Evolutionary conservation across 176 grass and related monocot genomes (phyloP), one percentile per base, ranked within the genome.

Genomic region (Aechmea fasciata): DNA sequence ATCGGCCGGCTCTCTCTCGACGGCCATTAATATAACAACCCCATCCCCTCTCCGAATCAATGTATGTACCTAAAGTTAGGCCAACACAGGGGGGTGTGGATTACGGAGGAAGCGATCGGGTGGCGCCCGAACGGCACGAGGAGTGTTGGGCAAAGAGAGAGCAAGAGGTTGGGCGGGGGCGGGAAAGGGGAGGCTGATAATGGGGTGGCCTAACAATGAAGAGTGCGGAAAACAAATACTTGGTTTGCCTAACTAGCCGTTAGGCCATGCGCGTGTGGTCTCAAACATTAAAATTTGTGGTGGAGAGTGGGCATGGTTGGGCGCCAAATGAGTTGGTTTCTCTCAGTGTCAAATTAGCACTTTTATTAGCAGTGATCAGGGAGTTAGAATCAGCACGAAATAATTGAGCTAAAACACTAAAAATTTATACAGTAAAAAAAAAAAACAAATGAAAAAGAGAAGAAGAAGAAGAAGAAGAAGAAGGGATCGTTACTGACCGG

Each of bases 141-240:
- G 7, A 69, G 75, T 84, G 82, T 77, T 66, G 75, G 75, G 72
- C 17, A 84, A 84, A 79, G 82, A 61, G 81, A 33, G 51, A 64
- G 70, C 81, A 84, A 64, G 53, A 62, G 61, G 59, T 70, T 69
- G 52, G 77, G 77, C 28, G 63, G 66, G 52, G 71, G 49, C 50
- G 47, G 51, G 9, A 9, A 14, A 4, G 71, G 51, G 72, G 69
- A 80, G 53, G 57, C 14, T 49, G 72, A 80, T 59, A 72, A 65
- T 70, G 51, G 80, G 13, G 50, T 51, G 26, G 64, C 57, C 69
- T 73, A 80, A 72, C 70, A 80, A 48, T 67, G 29, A 17, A 33
- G 10, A 73, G 28, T 24, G n/a, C 10, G 6, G 20, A 51, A 26
- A 41, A 23, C 22, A 23, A 23, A 23, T 23, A 57, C 57, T 75